Percentiles rank a stretch among this genome's conserved stretches.
Conservation (phyloP, 441 rosid genomes). For the Dalechampia spathulata region DNA sequence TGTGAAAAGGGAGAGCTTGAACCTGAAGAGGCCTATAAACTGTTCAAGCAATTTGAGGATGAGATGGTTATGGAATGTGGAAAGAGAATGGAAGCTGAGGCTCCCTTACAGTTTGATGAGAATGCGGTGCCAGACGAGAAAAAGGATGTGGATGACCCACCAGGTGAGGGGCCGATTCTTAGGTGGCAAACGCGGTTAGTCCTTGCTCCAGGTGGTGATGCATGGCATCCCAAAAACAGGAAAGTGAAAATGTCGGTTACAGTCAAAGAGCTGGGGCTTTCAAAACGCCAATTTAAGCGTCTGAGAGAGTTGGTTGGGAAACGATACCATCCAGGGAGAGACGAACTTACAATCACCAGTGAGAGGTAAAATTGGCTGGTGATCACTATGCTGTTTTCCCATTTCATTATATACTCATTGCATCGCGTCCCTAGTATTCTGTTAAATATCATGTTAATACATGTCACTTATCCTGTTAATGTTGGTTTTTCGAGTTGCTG, state of each 20-base stretch:
- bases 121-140: conserved; percentile 38
- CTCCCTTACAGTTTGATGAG: conserved; percentile 51
- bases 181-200: conserved; percentile 84
- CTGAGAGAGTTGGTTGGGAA: conserved; percentile 75
- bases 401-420: too few relatives aligned
- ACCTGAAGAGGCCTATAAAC: conserved; percentile 70
- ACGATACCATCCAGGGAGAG: conserved; percentile 86
- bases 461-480: background rate
- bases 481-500: too few relatives aligned
- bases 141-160: conserved; percentile 57
- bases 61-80: conserved; percentile 63
- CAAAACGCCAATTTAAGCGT: conserved; percentile 64
- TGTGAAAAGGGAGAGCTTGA: conserved; percentile 73
- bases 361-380: conserved; percentile 55
- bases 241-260: conserved; percentile 85
- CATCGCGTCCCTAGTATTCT: too few relatives aligned
- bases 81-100: conserved; percentile 53
- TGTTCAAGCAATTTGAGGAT: conserved; percentile 78
- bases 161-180: conserved; percentile 85
- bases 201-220: conserved; percentile 87
- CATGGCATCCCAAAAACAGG: conserved; percentile 98
- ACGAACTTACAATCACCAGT: conserved; percentile 86
- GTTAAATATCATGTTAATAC: too few relatives aligned
- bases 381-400: background rate
- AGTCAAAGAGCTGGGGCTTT: conserved; percentile 90